Base-by-base conservation (phyloP, 495 filamentous ascomycete species). In the Cryomyces minteri region DNA sequence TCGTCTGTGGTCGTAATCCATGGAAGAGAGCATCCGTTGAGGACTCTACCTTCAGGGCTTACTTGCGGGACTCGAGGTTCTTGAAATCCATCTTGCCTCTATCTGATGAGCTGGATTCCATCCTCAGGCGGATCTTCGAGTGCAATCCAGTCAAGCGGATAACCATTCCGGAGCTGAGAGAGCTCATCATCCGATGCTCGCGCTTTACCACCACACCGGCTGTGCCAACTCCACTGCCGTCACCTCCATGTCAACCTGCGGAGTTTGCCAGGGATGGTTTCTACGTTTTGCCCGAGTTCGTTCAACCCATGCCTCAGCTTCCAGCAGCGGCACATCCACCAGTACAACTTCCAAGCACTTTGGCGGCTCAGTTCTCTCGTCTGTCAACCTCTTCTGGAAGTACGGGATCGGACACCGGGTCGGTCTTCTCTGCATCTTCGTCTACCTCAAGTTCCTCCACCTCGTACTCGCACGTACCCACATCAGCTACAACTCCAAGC, bases 1-100 rank as follows among this genome's bases (percentile, higher is more conserved):
- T 99, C 46, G 92, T 87, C 48, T 96, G 90, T 69, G 88, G 90
- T 58, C 83, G 92, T 53, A 99, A 99, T 64, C 90, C 90, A 50
- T 99, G 90, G 90, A 96, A 94, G 65, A 78, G 87, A 49, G 92
- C 90, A 44, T 92, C 83, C 8, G 63, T 76, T 51, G 84, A 94
- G 57, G 92, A 99, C 63, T 84, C 87, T 51, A 96, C 92, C 28
- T 99, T 94, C 72, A 77, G 80, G 58, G 90, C 88, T 32, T 99
- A 82, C 60, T 68, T 83, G 49, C 80, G 79, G 68, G 85, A 88
- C 59, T 77, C 74, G 37, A 79, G 77, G 52, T 96, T 96, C 66
- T 70, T 99, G 44, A 80, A 82, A 65, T 80, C 87, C 48, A 99
- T 99, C 52, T 69, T 99, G 37, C 92, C 90, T 14, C 62, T 99